phyloP scores from a whole-genome alignment of 192 early-diverging fungal genomes.

The Paraglomus occultum region DNA sequence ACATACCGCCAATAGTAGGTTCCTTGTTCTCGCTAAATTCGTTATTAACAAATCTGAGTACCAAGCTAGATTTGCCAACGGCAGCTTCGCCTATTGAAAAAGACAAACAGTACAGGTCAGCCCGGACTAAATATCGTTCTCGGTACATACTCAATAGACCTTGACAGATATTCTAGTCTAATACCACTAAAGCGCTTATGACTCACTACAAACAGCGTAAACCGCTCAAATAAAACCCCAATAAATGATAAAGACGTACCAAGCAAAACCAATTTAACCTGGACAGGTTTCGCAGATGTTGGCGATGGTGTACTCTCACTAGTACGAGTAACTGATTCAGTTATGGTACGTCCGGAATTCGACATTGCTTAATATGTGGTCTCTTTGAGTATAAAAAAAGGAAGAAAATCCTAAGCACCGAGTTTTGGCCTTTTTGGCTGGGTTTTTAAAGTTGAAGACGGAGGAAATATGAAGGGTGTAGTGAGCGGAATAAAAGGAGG shows the following conservation, averaged over 20 bases:
- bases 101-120: neutral
- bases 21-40: slow-evolving; percentile 97
- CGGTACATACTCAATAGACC: neutral
- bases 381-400: too few species aligned
- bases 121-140: neutral
- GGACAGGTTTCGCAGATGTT: slow-evolving; percentile 67
- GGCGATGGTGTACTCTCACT: neutral
- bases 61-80: slow-evolving; percentile 97
- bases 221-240: neutral
- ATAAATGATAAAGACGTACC: slow-evolving; percentile 38
- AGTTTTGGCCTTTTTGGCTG: too few species aligned
- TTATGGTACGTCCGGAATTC: too few species aligned
- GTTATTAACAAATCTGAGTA: slow-evolving; percentile 91
- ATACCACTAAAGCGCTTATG: neutral
- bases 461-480: too few species aligned
- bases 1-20: slow-evolving; percentile 90
- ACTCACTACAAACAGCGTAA: neutral
- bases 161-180: slow-evolving; percentile 1
- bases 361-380: too few species aligned
- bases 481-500: too few species aligned
- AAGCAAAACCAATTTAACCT: slow-evolving; percentile 97
- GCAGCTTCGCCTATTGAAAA: slow-evolving; percentile 77
- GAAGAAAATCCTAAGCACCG: too few species aligned
- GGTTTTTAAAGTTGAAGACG: too few species aligned
- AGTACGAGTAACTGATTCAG: slow-evolving; percentile 1